Base-by-base conservation (phyloP, 2,329 filamentous ascomycete genomes). In the Coniella vitis region DNA sequence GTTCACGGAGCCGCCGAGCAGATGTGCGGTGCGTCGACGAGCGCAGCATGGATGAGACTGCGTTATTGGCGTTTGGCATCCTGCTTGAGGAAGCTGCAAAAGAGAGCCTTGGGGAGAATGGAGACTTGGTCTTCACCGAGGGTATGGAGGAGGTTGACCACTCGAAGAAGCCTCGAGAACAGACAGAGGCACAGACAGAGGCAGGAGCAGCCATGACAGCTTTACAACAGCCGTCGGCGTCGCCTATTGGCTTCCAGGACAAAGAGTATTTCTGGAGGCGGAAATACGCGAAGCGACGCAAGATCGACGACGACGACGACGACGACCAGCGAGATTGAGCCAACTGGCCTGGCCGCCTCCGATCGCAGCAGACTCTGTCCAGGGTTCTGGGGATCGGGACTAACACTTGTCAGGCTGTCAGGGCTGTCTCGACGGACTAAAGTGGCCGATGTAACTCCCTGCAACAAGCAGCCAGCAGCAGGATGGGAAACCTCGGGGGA, bases 11-110 rank as follows among this genome's bases (percentile, higher is more conserved):
- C 20, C 37, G 44, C 21, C 21, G 54, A 4, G 31, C 43, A 22
- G 20, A 48, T 20, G 49, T 55, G 7, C 56, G 61, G 25, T 63
- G 62, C 45, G 58, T 75, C 34, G 72, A 78, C 52, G 73, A 78
- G 60, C 63, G 74, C 55, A 86, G 80, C 63, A 79, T 91, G 77
- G 85, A 91, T 60, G 87, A 88, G 68, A 88, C 85, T 13, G 86
- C 86, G 4, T 70, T 91, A 50, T 68, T 91, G 47, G 85, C 86
- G 1, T 72, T 91, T 58, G 86, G 86, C 1, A 80, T 91, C 42
- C 64, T 91, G 49, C 68, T 90, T 37, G 86, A 91, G 65, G 87
- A 91, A 64, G 76, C 79, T 3, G 73, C 77, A 14, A 71, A 73
- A 36, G 77, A 82, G 40, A 63, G 72, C 5, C 66, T 90, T 17